Percentiles rank a stretch among this genome's conserved stretches.
These are phyloP conservation scores for Urtica urens DNA, from an alignment of 306 rosid species.

Conservation along the genomic window DNA sequence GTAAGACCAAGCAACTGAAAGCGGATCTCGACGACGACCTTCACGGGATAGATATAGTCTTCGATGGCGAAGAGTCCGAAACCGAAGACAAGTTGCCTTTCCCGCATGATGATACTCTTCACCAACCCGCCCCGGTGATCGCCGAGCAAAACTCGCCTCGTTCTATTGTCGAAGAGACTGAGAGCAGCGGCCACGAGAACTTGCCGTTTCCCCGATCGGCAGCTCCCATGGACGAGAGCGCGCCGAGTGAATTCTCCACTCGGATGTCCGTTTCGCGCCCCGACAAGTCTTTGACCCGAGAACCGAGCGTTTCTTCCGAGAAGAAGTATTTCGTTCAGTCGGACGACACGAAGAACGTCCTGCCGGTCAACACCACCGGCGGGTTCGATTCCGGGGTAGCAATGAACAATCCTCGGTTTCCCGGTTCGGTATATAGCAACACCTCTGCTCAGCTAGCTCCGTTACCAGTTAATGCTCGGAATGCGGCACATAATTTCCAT, in stretches of 20 bases:
- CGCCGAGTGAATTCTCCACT: slow-evolving; percentile 77
- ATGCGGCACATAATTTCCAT: slow-evolving; percentile 42
- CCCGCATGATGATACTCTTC: slow-evolving; percentile 85
- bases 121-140: slow-evolving; percentile 60
- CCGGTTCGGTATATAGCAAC: slow-evolving; percentile 41
- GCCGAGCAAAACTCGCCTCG: slow-evolving; percentile 84
- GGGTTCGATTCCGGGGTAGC: slow-evolving; percentile 49
- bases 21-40: slow-evolving; percentile 89
- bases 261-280: slow-evolving; percentile 79
- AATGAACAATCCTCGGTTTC: slow-evolving; percentile 40
- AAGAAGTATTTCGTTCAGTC: slow-evolving; percentile 67
- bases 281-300: slow-evolving; percentile 64
- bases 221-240: slow-evolving; percentile 70
- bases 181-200: slow-evolving; percentile 59
- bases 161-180: slow-evolving; percentile 94
- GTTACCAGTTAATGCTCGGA: slow-evolving; percentile 46
- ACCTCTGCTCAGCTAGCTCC: slow-evolving; percentile 44
- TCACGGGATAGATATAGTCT: slow-evolving; percentile 91
- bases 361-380: slow-evolving; percentile 35
- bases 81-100: slow-evolving; percentile 84
- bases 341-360: slow-evolving; percentile 54
- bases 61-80: slow-evolving; percentile 91
- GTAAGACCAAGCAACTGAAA: slow-evolving; percentile 66
- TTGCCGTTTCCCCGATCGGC: slow-evolving; percentile 59
- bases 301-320: slow-evolving; percentile 77